Evolutionary conservation across 345 rosid species (phyloP).

Genomic region (Lenwebbia sp.): DNA sequence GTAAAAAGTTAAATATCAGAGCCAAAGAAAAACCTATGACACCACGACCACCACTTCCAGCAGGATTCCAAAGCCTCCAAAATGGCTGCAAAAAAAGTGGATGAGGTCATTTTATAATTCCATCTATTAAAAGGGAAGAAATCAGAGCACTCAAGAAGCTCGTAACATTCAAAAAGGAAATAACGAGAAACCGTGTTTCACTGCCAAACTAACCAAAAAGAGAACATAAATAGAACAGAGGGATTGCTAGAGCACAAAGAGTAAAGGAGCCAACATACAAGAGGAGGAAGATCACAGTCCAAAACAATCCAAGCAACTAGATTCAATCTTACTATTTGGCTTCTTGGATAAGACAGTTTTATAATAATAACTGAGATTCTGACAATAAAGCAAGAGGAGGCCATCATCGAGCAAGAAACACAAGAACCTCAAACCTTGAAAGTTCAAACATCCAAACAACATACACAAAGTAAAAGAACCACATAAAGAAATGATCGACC

Average conservation of each 20-base stretch:
- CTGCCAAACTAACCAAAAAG: background rate
- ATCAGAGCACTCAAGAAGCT: background rate
- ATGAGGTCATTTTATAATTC: background rate
- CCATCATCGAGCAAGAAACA: background rate
- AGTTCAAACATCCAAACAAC: background rate
- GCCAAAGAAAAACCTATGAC: constrained; percentile 50
- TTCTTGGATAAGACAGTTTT: background rate
- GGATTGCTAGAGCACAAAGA: background rate
- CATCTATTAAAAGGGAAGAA: background rate
- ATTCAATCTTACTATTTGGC: background rate
- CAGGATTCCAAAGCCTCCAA: constrained; percentile 96
- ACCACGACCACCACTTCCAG: constrained; percentile 94
- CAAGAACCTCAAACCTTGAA: background rate
- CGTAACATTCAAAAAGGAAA: background rate
- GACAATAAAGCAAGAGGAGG: background rate
- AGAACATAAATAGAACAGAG: background rate
- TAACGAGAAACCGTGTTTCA: background rate
- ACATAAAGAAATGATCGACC: background rate
- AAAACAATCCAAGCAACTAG: background rate
- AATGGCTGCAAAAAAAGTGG: constrained; percentile 45
- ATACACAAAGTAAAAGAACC: background rate
- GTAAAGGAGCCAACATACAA: background rate
- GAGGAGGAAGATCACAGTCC: background rate
- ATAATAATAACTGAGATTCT: background rate
- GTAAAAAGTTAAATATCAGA: background rate